Base-by-base conservation (phyloP, 257 asterid genomes). In the Penstemon newberryi region DNA sequence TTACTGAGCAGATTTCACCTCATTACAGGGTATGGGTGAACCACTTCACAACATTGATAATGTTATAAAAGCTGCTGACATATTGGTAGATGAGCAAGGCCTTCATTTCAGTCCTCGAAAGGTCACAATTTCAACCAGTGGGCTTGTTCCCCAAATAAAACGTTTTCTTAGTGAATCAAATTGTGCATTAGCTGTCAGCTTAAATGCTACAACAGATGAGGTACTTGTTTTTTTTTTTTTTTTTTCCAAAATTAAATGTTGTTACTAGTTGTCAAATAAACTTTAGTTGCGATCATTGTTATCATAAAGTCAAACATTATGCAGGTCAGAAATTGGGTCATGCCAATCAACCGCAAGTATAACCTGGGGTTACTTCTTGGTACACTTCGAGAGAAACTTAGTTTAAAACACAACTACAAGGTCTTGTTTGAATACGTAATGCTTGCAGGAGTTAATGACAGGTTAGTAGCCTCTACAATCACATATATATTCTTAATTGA, bases 361-460 rank as follows among this genome's bases (percentile, higher is more conserved):
- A 85, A 94, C 82, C 85, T 94, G 70, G 84, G 49, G 65, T 62
- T 89, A 83, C 97, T 94, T 64, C 97, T 94, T 62, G 91, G 85
- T 57, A 89, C 95, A 45, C 97, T 94, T 69, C 81, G 89, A 12
- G 97, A 94, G 73, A 96, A 87, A 64, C 88, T 94, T 60, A 54
- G 66, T 15, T 71, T 64, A 13, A 94, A 86, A 76, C 96, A 73
- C 75, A 86, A 94, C 36, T 90, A 90, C 87, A 90, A 82, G 82
- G 97, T 94, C 80, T 77, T 94, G 55, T 90, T 93, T 55, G 99
- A 93, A 79, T 94, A 94, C 66, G 99, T 94, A 44, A 90, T 94
- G 99, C 97, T 94, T 77, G 92, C 96, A 5, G 99, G 96, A 77
- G 87, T 94, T 41, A 94, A 94, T 77, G 99, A 94, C 84, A 88